phyloP scores from a whole-genome alignment of 306 rosid species.

The Quercus glauca region DNA sequence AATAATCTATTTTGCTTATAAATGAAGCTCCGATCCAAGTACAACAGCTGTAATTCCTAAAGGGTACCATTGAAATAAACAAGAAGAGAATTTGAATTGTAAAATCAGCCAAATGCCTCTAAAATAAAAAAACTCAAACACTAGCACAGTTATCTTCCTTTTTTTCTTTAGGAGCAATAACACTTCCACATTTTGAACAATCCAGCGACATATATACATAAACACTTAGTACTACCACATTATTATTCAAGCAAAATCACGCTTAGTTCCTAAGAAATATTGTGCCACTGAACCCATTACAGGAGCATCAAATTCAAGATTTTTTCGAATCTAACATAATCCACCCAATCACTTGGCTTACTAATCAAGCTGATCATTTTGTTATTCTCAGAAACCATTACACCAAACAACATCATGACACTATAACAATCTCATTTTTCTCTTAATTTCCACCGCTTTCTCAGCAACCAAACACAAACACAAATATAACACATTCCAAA shows the following conservation, averaged over 20 bases:
- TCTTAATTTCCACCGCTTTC: not conserved
- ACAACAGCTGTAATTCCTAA: not conserved
- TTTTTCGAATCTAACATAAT: not conserved
- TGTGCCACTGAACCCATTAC: slow-evolving; percentile 36
- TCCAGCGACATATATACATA: not conserved
- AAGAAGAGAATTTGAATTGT: not conserved
- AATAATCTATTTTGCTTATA: not conserved
- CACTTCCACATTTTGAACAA: not conserved
- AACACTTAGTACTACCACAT: slow-evolving; percentile 17
- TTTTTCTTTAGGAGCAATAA: not conserved
- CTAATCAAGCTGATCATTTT: not conserved
- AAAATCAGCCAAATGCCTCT: not conserved
- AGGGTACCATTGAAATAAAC: not conserved
- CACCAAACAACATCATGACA: not conserved
- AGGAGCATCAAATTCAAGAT: slow-evolving; percentile 13
- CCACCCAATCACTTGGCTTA: not conserved
- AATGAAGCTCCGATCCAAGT: not conserved
- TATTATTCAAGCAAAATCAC: slow-evolving; percentile 43
- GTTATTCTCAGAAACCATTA: not conserved
- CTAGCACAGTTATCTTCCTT: not conserved
- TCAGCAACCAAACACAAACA: not conserved
- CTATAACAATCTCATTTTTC: not conserved
- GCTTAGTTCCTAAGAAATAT: slow-evolving; percentile 16
- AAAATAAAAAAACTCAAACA: not conserved
- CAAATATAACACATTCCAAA: not conserved